phyloP scores from a whole-genome alignment of 2,329 filamentous ascomycete genomes.

The Monosporascus sp. region DNA sequence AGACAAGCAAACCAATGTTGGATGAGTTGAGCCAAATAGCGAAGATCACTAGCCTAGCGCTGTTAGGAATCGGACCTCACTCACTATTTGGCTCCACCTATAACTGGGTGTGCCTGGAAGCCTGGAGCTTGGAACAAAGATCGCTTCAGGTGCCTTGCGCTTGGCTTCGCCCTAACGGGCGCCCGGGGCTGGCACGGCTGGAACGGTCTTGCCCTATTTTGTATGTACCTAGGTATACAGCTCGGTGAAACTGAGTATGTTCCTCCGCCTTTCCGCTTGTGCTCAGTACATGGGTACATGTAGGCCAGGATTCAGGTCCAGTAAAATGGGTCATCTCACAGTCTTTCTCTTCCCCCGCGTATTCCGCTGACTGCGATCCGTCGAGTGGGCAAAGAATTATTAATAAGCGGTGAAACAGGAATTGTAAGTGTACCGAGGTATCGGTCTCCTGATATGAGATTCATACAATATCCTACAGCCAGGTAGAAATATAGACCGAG shows the following conservation, averaged over 20 bases:
- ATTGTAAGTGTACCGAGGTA: too few species aligned
- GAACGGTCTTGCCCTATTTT: background rate
- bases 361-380: background rate
- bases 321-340: background rate
- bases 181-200: background rate
- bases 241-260: background rate
- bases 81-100: too few species aligned
- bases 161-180: background rate
- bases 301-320: background rate
- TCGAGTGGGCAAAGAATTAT: background rate
- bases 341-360: background rate
- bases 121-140: background rate
- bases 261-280: background rate
- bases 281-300: too few species aligned
- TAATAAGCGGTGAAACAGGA: background rate
- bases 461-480: too few species aligned
- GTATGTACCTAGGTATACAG: too few species aligned
- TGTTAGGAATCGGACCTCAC: too few species aligned
- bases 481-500: too few species aligned
- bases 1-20: too few species aligned
- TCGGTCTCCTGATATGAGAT: too few species aligned
- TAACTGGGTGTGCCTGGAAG: background rate
- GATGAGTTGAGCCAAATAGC: too few species aligned
- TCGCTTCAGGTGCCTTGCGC: background rate
- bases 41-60: too few species aligned